Evolutionary conservation across 768 basidiomycete species (phyloP), one percentile per base, ranked within the genome.

Genomic region (Xerocomellus amylosporus): DNA sequence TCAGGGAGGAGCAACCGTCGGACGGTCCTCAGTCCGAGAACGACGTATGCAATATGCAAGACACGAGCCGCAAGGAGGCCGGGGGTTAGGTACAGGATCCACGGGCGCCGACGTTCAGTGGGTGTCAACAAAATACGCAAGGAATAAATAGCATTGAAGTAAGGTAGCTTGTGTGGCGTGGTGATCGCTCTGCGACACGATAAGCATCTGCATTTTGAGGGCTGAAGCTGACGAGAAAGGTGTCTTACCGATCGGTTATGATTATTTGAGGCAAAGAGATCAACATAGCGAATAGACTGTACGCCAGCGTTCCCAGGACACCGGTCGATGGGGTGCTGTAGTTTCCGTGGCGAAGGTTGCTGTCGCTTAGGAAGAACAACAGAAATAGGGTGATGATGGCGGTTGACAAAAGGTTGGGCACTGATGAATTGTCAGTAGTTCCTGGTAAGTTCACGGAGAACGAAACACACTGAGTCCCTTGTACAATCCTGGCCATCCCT

Each of bases 31-130:
- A 80, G 63, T 31, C 77, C 69, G 26, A 82, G 63, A 40, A 79
- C 72, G 34, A 75, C 66, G 51, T 79, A 83, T 10, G 68, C 59
- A 14, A 83, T 70, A 54, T 80, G 79, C 19, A 74, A 49, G 6
- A 78, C 58, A 43, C 81, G 71, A 0, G 76, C 70, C 3, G 71
- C 63, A 36, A 83, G 71, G 39, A 86, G 72, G 15, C 83, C 91
- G 0, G 91, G 91, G 1, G 90, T 92, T 39, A 89, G 61, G 66
- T 90, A 93, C 41, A 93, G 68, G 37, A 86, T 77, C 90, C 90
- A 93, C 3, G 90, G 91, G 10, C 79, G 79, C 28, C 81, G 79
- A 49, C 85, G 82, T 68, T 93, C 91, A 7, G 90, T 91, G 6
- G 89, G 87, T 1, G 91, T 93, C 51, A 93, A 76, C 33, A 93